Conservation (phyloP, 257 asterid genomes). For the Coffea canephora region DNA sequence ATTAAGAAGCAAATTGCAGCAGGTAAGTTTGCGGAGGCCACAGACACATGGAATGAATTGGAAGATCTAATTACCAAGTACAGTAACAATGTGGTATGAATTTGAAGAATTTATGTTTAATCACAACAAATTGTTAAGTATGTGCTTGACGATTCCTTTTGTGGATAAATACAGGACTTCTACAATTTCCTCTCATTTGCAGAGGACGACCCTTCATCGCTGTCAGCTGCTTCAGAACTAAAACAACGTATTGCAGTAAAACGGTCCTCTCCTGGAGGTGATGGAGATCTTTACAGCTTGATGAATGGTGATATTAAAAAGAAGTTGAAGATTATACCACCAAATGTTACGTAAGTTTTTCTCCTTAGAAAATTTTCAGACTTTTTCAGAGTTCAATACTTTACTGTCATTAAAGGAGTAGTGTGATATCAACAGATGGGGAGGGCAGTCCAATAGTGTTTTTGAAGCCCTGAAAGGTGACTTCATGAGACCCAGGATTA, state of each 20-base stretch:
- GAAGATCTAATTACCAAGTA: slow-evolving; percentile 42
- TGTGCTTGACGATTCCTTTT: not conserved
- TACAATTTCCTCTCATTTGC: slow-evolving; percentile 81
- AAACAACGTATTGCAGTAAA: slow-evolving; percentile 39
- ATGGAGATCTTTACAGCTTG: slow-evolving; percentile 46
- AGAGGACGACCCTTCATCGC: slow-evolving; percentile 59
- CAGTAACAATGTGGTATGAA: slow-evolving; percentile 68
- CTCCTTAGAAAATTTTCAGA: not conserved
- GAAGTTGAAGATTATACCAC: slow-evolving; percentile 80
- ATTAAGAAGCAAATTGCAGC: slow-evolving; percentile 50
- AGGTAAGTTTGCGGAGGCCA: slow-evolving; percentile 61
- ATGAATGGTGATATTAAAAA: slow-evolving; percentile 79
- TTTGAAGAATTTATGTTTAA: not conserved
- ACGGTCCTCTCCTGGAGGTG: slow-evolving; percentile 58
- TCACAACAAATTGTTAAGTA: not conserved
- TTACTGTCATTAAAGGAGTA: not conserved
- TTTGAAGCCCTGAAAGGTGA: slow-evolving; percentile 54
- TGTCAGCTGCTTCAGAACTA: slow-evolving; percentile 44
- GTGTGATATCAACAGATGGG: slow-evolving; percentile 56
- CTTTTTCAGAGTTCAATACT: not conserved
- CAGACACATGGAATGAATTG: slow-evolving; percentile 58
- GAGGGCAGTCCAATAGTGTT: slow-evolving; percentile 56
- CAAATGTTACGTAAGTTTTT: slow-evolving; percentile 47
- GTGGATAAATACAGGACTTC: slow-evolving; percentile 55
- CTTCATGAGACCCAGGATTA: slow-evolving; percentile 84